Conservation (phyloP, 768 basidiomycete genomes). For the Mycena floridula region DNA sequence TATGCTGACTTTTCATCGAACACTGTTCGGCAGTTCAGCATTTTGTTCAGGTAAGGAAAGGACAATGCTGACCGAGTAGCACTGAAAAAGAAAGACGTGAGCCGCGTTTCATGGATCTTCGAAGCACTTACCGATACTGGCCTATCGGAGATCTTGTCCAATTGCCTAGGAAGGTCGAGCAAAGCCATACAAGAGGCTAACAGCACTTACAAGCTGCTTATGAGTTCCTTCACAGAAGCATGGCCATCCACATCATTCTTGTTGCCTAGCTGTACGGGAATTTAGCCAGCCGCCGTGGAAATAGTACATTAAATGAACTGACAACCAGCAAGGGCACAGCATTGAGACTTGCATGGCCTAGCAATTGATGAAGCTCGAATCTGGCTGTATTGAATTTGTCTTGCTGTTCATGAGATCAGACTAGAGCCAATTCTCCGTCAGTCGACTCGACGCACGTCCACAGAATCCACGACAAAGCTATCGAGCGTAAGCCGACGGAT, state of each 20-base stretch:
- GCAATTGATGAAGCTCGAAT: conserved; percentile 78
- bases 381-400: conserved; percentile 80
- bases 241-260: conserved; percentile 85
- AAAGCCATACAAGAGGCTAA: background rate
- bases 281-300: background rate
- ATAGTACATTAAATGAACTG: conserved; percentile 19
- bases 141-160: conserved; percentile 74
- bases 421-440: background rate
- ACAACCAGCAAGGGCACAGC: conserved; percentile 84
- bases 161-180: conserved; percentile 37
- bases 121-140: conserved; percentile 75
- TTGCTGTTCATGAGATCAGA: conserved; percentile 33
- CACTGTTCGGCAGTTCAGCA: conserved; percentile 70
- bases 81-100: conserved; percentile 49
- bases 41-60: conserved; percentile 1
- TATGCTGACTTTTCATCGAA: conserved; percentile 95
- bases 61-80: conserved; percentile 60
- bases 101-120: too few species aligned
- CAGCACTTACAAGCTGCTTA: conserved; percentile 58
- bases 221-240: conserved; percentile 77
- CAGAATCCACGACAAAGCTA: conserved; percentile 91
- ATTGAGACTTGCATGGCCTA: conserved; percentile 55
- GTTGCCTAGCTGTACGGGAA: conserved; percentile 79
- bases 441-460: conserved; percentile 53
- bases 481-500: background rate